These are phyloP conservation scores for Xylariaceae sp. DNA, from an alignment of 2,329 filamentous ascomycete species.

Conservation along the genomic window DNA sequence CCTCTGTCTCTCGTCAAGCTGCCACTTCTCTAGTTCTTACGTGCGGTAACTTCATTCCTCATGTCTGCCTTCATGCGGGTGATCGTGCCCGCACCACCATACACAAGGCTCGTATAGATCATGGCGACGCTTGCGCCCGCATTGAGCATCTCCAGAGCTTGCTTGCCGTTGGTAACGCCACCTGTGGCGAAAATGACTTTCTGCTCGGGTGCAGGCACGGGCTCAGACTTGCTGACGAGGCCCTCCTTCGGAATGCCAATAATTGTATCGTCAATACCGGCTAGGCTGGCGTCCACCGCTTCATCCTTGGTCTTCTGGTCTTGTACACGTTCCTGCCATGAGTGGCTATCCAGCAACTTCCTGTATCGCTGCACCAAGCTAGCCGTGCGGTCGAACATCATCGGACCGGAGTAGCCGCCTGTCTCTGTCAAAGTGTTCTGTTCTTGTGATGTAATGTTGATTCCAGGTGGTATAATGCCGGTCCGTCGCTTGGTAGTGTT, in stretches of 20 bases:
- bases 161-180: slow-evolving; percentile 82
- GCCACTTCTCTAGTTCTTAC: slow-evolving; percentile 5
- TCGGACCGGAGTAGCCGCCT: slow-evolving; percentile 87
- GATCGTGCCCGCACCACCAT: slow-evolving; percentile 61
- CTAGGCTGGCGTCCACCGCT: slow-evolving; percentile 31
- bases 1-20: background rate
- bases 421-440: slow-evolving; percentile 66
- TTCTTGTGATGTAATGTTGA: slow-evolving; percentile 63
- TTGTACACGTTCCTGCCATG: slow-evolving; percentile 30
- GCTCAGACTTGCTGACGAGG: slow-evolving; percentile 25
- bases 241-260: slow-evolving; percentile 26
- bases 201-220: slow-evolving; percentile 43
- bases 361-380: slow-evolving; percentile 78
- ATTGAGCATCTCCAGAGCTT: slow-evolving; percentile 77
- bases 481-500: slow-evolving; percentile 89
- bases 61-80: slow-evolving; percentile 64
- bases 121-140: slow-evolving; percentile 88
- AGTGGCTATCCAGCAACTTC: slow-evolving; percentile 55
- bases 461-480: slow-evolving; percentile 64
- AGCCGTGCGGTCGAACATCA: slow-evolving; percentile 77
- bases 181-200: slow-evolving; percentile 94
- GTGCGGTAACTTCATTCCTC: slow-evolving; percentile 35
- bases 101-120: slow-evolving; percentile 76
- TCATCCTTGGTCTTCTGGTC: slow-evolving; percentile 29
- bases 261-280: slow-evolving; percentile 33